Evolutionary conservation across 768 basidiomycete species (phyloP), one percentile per base, ranked within the genome.

Genomic region (Pholiota microspora): DNA sequence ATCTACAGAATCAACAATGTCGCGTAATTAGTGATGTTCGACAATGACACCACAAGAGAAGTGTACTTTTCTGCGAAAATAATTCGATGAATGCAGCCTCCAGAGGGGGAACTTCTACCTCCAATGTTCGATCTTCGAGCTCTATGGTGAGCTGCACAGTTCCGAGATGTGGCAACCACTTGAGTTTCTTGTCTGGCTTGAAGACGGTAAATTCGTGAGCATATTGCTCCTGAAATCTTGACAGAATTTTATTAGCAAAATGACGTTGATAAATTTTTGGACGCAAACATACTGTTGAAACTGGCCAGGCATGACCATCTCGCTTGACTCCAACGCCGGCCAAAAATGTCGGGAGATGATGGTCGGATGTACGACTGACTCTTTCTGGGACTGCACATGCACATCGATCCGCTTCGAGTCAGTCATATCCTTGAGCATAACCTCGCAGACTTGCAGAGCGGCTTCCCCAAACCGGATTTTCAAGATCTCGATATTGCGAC

Each of bases 341-440:
- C 97, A 99, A 71, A 98, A 99, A 62, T 96, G 86, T 10, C 85
- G 82, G 9, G 97, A 98, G 34, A 98, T 89, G 62, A 99, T 87
- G 0, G 88, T 89, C 0, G 95, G 92, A 63, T 95, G 92, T 2
- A 98, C 73, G 13, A 84, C 74, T 5, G 83, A 83, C 87, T 92
- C 55, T 47, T 78, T 78, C 64, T 90, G 85, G 0, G 84, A 78
- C 61, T 96, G 92, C 1, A 98, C 82, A 67, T 89, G 88, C n/a
- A 83, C 82, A 67, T 98, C 92, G 46, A 88, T 89, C 29, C 93
- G 82, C 63, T 85, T 88, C 35, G 96, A 97, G 69, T 98, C 94
- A 2, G 92, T 89, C 85, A 98, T 90, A 68, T 99, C 97, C 65
- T 86, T 91, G 65, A 98, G 74, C 97, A 99, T 98, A 51, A 99